phyloP scores from a whole-genome alignment of 495 filamentous ascomycete genomes.

The Podospora conica region DNA sequence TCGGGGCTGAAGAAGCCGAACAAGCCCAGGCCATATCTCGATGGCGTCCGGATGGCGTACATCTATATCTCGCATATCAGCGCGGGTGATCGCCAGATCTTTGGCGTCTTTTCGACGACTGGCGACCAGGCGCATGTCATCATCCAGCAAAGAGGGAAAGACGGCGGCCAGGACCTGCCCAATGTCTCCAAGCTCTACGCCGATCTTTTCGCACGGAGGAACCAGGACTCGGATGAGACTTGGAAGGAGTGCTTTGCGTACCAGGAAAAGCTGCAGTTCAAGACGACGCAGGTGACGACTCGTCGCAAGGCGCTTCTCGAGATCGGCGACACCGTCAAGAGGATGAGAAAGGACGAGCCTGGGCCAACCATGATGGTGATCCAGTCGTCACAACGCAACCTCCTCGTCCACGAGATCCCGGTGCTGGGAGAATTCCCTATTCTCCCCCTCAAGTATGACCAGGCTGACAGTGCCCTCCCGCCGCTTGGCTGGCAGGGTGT shows the following conservation, averaged over 20 bases:
- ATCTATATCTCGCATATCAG: constrained; percentile 89
- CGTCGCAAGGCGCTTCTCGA: constrained; percentile 82
- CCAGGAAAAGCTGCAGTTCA: constrained; percentile 81
- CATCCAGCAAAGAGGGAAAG: constrained; percentile 70
- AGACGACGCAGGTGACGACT: constrained; percentile 78
- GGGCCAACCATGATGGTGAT: constrained; percentile 77
- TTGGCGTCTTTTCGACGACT: constrained; percentile 83
- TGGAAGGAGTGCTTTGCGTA: constrained; percentile 81
- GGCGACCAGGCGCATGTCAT: constrained; percentile 77
- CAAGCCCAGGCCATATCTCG: constrained; percentile 66
- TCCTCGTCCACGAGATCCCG: constrained; percentile 79
- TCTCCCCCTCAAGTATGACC: constrained; percentile 71
- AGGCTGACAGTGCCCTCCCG: constrained; percentile 78
- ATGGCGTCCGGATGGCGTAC: constrained; percentile 62
- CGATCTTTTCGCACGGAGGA: constrained; percentile 60
- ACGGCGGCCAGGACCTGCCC: constrained; percentile 70
- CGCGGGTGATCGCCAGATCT: constrained; percentile 84
- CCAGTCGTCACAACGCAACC: constrained; percentile 78
- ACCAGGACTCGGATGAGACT: constrained; percentile 59
- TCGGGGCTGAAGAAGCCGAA: constrained; percentile 60
- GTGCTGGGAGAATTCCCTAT: constrained; percentile 79
- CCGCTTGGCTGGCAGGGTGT: constrained; percentile 92
- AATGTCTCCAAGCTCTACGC: constrained; percentile 87
- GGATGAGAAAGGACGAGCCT: constrained; percentile 74
- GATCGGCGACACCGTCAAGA: constrained; percentile 76